phyloP scores from a whole-genome alignment of 2,329 filamentous ascomycete genomes.

The Ophiostoma montium region DNA sequence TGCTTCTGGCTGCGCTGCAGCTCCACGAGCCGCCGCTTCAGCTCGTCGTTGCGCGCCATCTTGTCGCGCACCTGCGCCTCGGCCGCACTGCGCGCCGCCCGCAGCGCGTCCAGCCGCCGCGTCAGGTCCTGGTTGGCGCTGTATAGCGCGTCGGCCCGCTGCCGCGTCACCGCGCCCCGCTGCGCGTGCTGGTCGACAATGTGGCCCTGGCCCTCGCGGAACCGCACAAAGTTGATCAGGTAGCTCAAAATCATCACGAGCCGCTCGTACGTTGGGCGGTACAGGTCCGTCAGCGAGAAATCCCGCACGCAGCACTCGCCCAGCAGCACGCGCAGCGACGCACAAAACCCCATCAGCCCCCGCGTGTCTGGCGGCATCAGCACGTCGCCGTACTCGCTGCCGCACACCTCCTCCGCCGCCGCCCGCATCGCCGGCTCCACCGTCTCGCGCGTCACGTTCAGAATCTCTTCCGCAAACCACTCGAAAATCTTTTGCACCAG shows the following conservation, averaged over 20 bases:
- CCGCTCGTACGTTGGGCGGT: conserved; percentile 78
- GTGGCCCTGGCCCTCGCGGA: conserved; percentile 79
- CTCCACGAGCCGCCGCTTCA: conserved; percentile 71
- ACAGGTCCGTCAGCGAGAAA: conserved; percentile 85
- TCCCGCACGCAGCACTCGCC: conserved; percentile 83
- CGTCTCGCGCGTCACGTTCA: conserved; percentile 85
- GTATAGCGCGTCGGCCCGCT: conserved; percentile 74
- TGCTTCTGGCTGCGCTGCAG: conserved; percentile 69
- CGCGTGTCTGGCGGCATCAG: conserved; percentile 69
- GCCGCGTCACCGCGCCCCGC: conserved; percentile 73
- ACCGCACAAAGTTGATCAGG: conserved; percentile 96
- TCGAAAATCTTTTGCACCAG: conserved; percentile 97
- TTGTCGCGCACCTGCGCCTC: conserved; percentile 75
- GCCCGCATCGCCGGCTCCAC: conserved; percentile 92
- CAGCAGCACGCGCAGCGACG: conserved; percentile 65
- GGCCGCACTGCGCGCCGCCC: conserved; percentile 63
- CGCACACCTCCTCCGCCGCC: conserved; percentile 70
- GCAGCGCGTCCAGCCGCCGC: conserved; percentile 64
- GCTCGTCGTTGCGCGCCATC: conserved; percentile 69
- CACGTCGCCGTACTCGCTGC: conserved; percentile 69
- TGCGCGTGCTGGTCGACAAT: conserved; percentile 92
- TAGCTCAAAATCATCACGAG: conserved; percentile 94
- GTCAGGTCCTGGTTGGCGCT: conserved; percentile 80
- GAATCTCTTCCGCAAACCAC: conserved; percentile 87
- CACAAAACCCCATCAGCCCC: conserved; percentile 92